These are phyloP conservation scores for Cordyceps javanica DNA, from an alignment of 2,329 filamentous ascomycete species.

Conservation along the genomic window DNA sequence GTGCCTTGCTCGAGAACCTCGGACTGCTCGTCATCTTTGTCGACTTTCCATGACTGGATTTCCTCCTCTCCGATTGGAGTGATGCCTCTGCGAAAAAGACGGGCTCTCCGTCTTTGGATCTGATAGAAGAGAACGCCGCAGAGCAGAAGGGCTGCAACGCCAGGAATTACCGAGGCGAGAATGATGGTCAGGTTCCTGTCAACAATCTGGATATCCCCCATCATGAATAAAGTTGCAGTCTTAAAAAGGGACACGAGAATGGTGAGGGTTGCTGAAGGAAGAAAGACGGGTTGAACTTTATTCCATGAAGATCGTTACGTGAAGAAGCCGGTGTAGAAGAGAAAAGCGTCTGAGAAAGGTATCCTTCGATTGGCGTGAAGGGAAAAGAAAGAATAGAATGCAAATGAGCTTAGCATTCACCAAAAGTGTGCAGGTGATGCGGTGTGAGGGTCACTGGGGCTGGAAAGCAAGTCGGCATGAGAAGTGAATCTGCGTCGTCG, in stretches of 20 bases:
- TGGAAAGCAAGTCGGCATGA: background rate
- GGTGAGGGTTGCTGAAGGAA: background rate
- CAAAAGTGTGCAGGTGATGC: background rate
- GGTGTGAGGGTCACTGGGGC: background rate
- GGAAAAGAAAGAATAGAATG: background rate
- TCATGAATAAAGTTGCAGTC: background rate
- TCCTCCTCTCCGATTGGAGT: conserved; percentile 60
- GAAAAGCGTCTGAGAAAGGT: too few species aligned
- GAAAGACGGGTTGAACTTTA: background rate
- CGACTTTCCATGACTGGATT: conserved; percentile 57
- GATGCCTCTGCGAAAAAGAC: conserved; percentile 47
- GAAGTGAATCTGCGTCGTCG: background rate
- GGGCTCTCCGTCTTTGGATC: conserved; percentile 32
- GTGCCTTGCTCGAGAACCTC: conserved; percentile 18
- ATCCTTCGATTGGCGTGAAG: background rate
- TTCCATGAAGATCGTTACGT: background rate
- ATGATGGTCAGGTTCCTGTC: conserved; percentile 36
- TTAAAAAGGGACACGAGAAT: background rate
- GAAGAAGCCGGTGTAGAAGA: too few species aligned
- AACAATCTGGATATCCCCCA: background rate
- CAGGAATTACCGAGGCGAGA: conserved; percentile 45
- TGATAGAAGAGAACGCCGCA: conserved; percentile 32
- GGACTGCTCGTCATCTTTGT: conserved; percentile 27
- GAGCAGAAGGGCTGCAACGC: conserved; percentile 29
- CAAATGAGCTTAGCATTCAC: background rate